Base-by-base conservation (phyloP, 2,329 filamentous ascomycete species). In the Teratosphaeria pseudoeucalypti region DNA sequence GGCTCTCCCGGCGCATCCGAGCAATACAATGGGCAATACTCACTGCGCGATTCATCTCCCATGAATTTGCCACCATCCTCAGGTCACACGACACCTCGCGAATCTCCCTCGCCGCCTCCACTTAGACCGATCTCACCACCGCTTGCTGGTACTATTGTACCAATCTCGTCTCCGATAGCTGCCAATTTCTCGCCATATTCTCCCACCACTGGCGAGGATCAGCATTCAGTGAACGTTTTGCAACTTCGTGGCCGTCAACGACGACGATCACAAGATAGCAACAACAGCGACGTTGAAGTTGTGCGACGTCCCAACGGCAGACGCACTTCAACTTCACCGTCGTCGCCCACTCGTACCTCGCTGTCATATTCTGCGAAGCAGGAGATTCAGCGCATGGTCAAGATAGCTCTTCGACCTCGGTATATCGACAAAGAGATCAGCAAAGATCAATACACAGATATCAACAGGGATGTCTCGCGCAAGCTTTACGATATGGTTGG, bases 381-480 rank as follows among this genome's bases (percentile, higher is more conserved):
- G 65, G 90, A 86, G 69, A 88, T 99, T 64, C 92, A 91, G 71
- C 86, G 86, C 66, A 90, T 97, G 75, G 94, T 97, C 66, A 89
- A 90, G 64, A 79, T 82, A 52, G 90, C 89, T 6, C 78, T 99
- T 52, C 89, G 89, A 66, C 90, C 92, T 34, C 83, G 90, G 65
- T 97, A 92, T 79, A 83, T 86, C 63, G 87, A 87, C 52, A 86
- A 88, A 66, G 83, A 87, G 63, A 82, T 97, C 62, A 90, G 86
- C 19, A 89, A 91, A 66, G 89, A 96, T 61, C 88, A 96, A 73
- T 99, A 95, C 73, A 92, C 90, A 2, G 85, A 85, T 59, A 96
- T 97, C 75, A 97, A 97, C 71, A 86, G 91, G 63, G 87, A 88
- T 61, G 86, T 97, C 37, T 96, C 90, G 52, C 87, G 90, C 60